These are phyloP conservation scores for Hypoxylon sp. DNA, from an alignment of 2,329 filamentous ascomycete genomes.

Conservation along the genomic window DNA sequence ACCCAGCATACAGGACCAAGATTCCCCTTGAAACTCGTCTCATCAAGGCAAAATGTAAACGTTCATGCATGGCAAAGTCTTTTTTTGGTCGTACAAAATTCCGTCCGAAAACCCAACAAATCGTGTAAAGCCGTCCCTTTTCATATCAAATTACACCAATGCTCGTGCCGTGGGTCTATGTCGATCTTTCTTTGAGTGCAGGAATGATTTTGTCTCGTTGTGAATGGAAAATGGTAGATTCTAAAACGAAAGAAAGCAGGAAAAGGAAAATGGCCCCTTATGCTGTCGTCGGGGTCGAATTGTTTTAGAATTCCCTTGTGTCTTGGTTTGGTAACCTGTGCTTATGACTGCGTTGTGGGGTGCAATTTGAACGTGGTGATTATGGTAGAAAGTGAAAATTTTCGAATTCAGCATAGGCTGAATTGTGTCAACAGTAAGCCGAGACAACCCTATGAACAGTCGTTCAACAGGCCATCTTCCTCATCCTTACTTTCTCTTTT, in stretches of 20 bases:
- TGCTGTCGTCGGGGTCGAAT: constrained; percentile 50
- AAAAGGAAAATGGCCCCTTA: constrained; percentile 41
- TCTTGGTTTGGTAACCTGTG: constrained; percentile 40
- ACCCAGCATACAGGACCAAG: neutral
- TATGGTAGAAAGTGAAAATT: constrained; percentile 16
- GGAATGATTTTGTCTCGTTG: constrained; percentile 47
- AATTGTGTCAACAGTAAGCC: neutral
- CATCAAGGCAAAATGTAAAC: constrained; percentile 25
- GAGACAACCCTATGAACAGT: neutral
- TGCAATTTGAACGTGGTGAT: constrained; percentile 19
- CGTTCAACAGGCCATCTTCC: neutral
- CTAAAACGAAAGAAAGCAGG: neutral
- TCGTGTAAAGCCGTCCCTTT: constrained; percentile 40
- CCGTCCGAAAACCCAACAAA: constrained; percentile 38
- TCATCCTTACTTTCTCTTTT: neutral
- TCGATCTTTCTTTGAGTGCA: constrained; percentile 46
- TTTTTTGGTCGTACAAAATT: constrained; percentile 45
- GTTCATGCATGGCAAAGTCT: constrained; percentile 36
- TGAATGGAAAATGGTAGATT: constrained; percentile 13
- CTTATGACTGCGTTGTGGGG: neutral
- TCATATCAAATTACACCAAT: constrained; percentile 50
- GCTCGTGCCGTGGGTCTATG: constrained; percentile 51
- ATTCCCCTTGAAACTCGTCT: constrained; percentile 6
- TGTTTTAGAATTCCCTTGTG: constrained; percentile 18
- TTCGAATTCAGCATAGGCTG: neutral